Evolutionary conservation across 2,329 filamentous ascomycete genomes (phyloP), one percentile per base, ranked within the genome.

Genomic region (Zymoseptoria pseudotritici): DNA sequence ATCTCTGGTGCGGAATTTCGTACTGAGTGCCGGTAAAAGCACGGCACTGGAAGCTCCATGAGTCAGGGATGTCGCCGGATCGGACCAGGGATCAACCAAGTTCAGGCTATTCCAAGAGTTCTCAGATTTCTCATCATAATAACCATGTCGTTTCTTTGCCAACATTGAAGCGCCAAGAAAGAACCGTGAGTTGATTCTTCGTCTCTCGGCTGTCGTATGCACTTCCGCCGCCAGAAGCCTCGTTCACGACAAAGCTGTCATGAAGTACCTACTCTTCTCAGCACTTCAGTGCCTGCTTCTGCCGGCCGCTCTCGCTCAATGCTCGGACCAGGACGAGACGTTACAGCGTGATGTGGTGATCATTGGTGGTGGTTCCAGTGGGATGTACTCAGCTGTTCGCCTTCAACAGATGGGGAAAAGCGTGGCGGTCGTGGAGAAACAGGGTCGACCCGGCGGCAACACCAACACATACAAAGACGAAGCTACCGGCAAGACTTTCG

Each of bases 391-490:
- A 9, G 76, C 77, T 4, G 71, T 78, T 50, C 59, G 66, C 6
- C 69, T 81, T 9, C 69, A 72, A 10, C 71, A 79, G 42, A 56
- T 67, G 46, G 71, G 72, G 50, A 70, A 75, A 26, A 74, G 60
- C 3, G 69, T 79, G 20, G 68, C 73, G 1, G 63, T 80, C 0
- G 62, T 80, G 29, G 79, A 81, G 61, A 69, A 70, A 54, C 64
- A 76, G 53, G 55, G 57, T 19, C 56, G 54, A 8, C 65, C 81
- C 61, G 81, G 81, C 51, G 80, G 81, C 2, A 79, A 82, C 62
- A 77, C 78, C 5, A 70, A 79, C 21, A 82, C 78, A 9, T 82
- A 79, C 64, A 71, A 67, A 3, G 76, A 77, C 49, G 70, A 74
- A 13, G 55, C 54, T 0, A 75, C 73, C 4, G 70, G 71, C 17